Conservation (phyloP, 345 rosid genomes). For the Syzygium grande region DNA sequence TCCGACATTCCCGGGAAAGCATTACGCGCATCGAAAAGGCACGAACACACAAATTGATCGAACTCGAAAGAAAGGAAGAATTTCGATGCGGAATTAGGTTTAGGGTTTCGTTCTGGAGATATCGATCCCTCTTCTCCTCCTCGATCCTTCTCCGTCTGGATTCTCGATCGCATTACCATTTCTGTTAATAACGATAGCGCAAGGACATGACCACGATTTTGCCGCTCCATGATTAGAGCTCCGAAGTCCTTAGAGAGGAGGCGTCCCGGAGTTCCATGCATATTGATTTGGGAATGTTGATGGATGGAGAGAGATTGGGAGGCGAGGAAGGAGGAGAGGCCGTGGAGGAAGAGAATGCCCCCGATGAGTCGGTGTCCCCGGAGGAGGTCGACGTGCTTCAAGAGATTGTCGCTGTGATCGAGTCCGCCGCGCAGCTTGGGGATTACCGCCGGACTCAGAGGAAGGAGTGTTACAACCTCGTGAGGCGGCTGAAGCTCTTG, state of each 20-base stretch:
- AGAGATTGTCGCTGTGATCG: constrained; percentile 27
- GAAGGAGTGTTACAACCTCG: constrained; percentile 55
- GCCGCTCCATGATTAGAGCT: background rate
- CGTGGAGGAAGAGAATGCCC: constrained; percentile 1
- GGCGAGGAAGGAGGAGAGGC: constrained; percentile 20
- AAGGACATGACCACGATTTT: background rate
- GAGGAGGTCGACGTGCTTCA: constrained; percentile 21
- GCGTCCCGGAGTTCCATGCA: background rate
- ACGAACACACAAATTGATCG: background rate
- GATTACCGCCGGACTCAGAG: constrained; percentile 45
- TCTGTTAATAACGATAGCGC: background rate
- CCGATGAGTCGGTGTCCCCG: background rate
- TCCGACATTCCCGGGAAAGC: background rate
- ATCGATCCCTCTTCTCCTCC: background rate
- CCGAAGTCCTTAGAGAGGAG: background rate
- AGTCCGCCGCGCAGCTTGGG: constrained; percentile 35
- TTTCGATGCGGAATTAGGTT: background rate
- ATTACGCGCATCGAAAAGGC: background rate
- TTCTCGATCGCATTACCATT: background rate
- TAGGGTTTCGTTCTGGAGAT: background rate
- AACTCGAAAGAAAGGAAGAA: background rate
- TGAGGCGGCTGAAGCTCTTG: constrained; percentile 56
- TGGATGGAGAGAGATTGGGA: constrained; percentile 14
- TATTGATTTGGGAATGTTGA: constrained; percentile 13
- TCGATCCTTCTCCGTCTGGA: background rate